These are phyloP conservation scores for Volvox reticuliferus DNA, from an alignment of 139 green algal species.

Conservation along the genomic window DNA sequence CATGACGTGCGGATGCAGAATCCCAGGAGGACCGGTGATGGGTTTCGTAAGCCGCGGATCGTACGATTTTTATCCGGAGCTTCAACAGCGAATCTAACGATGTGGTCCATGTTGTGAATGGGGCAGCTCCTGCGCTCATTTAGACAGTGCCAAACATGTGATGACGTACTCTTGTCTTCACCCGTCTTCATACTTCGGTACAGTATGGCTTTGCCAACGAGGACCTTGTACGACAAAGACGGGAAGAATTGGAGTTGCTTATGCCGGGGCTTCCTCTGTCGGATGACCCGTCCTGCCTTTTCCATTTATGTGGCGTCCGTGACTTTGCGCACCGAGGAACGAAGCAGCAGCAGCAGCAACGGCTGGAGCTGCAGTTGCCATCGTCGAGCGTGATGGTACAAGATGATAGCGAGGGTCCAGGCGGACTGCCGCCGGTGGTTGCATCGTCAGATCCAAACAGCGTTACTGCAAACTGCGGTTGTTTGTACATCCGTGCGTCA, in stretches of 20 bases:
- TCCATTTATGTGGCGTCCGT: constrained; percentile 37
- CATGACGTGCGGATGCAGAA: too few species aligned
- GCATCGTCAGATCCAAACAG: neutral
- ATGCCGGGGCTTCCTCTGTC: neutral
- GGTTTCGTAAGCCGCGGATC: too few species aligned
- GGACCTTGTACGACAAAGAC: constrained; percentile 14
- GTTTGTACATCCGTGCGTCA: constrained; percentile 12
- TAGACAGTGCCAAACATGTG: too few species aligned
- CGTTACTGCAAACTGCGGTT: neutral
- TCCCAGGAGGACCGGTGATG: too few species aligned
- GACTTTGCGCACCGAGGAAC: constrained; percentile 5
- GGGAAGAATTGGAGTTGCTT: neutral
- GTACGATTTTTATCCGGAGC: too few species aligned
- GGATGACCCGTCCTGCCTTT: neutral
- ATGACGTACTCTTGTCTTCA: too few species aligned
- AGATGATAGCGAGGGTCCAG: neutral
- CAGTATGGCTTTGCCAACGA: constrained; percentile 47
- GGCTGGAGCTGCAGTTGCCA: neutral
- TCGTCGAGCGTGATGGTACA: too few species aligned
- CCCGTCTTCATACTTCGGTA: too few species aligned
- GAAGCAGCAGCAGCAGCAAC: neutral
- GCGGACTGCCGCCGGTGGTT: neutral
- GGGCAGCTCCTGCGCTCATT: too few species aligned
- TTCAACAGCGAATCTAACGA: too few species aligned
- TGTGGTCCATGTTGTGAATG: too few species aligned